A percentile compares a stretch with the other conserved stretches of the same genome.
Conservation (phyloP, 345 rosid genomes). For the Noccaea caerulescens region DNA sequence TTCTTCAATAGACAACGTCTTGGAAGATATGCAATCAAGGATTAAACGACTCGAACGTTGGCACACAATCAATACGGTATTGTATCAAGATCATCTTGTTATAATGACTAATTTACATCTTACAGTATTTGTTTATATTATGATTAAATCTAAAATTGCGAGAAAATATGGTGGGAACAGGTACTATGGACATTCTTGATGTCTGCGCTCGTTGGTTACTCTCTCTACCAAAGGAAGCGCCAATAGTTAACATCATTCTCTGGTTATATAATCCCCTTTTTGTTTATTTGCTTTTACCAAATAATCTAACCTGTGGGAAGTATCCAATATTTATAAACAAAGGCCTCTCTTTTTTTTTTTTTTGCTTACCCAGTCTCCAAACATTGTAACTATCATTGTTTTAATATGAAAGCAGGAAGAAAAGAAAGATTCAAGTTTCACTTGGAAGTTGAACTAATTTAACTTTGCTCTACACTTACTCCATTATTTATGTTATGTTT, state of each 20-base stretch:
- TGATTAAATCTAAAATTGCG: not conserved
- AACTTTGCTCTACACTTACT: not conserved
- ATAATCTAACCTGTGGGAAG: conserved; percentile 27
- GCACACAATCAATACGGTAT: conserved; percentile 95
- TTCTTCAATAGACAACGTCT: conserved; percentile 65
- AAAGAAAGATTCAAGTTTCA: conserved; percentile 1
- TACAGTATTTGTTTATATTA: not conserved
- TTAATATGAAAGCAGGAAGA: not conserved
- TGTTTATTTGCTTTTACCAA: conserved; percentile 3
- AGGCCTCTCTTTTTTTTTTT: not conserved
- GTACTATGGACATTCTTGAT: conserved; percentile 95
- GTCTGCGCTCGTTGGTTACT: conserved; percentile 95
- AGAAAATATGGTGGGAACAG: conserved; percentile 47
- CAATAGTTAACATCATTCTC: conserved; percentile 43
- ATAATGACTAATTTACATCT: not conserved
- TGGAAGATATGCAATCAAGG: conserved; percentile 90
- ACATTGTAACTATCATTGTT: conserved; percentile 35
- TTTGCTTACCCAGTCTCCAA: not conserved
- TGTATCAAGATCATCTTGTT: not conserved
- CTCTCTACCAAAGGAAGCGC: conserved; percentile 90
- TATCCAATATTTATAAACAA: conserved; percentile 2
- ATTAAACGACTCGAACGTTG: conserved; percentile 88
- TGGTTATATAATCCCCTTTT: not conserved
- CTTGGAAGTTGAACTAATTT: not conserved
- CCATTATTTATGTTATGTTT: not conserved